Conservation (phyloP, 163 green algal species). For the Scenedesmus sp. region DNA sequence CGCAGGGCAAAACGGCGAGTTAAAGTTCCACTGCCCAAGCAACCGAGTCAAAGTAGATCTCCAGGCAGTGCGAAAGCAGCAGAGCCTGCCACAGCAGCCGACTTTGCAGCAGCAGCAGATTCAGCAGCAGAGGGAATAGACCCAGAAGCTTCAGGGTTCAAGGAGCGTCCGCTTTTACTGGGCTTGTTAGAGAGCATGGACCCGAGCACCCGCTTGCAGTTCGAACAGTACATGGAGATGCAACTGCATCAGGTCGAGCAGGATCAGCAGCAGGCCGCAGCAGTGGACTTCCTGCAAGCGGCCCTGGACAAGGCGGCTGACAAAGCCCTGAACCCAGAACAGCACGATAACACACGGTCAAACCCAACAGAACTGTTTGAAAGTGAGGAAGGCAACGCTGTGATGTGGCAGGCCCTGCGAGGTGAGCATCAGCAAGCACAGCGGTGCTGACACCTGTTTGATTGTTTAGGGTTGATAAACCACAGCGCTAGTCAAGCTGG, state of each 20-base stretch:
- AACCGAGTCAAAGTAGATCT: not conserved
- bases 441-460: not conserved
- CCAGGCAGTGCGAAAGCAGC: not conserved
- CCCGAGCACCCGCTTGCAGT: not conserved
- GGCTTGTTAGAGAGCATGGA: constrained; percentile 7
- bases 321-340: not conserved
- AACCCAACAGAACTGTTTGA: not conserved
- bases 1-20: not conserved
- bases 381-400: not conserved
- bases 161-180: constrained; percentile 26
- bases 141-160: not conserved
- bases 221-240: not conserved
- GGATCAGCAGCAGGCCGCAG: not conserved
- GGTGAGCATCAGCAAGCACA: not conserved
- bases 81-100: not conserved
- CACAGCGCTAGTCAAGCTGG: too few species aligned
- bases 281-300: constrained; percentile 26
- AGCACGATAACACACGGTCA: not conserved
- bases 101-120: not conserved
- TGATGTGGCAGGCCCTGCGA: constrained; percentile 18
- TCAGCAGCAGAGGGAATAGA: constrained; percentile 5
- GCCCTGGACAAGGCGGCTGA: constrained; percentile 20
- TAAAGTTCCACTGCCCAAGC: not conserved
- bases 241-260: constrained; percentile 22
- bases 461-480: too few species aligned